These are phyloP conservation scores for Amyloporia xantha DNA, from an alignment of 768 basidiomycete genomes.

Conservation along the genomic window DNA sequence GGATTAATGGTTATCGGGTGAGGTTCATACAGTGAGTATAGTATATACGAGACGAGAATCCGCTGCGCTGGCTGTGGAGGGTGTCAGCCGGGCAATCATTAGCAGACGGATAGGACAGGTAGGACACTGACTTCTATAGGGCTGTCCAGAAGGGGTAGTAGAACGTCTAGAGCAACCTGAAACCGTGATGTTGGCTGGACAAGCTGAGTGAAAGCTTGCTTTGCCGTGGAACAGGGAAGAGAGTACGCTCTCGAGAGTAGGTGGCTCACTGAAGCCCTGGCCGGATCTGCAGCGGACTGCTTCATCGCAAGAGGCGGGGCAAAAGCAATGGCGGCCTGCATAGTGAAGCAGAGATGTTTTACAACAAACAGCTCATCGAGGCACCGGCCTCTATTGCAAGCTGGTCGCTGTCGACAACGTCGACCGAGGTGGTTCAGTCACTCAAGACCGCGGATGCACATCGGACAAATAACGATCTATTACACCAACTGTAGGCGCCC, in stretches of 20 bases:
- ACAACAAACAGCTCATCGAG: not conserved
- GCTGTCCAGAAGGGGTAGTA: conserved; percentile 63
- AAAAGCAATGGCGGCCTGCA: conserved; percentile 28
- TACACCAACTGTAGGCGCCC: too few relatives aligned
- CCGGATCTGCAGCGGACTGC: conserved; percentile 34
- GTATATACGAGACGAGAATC: conserved; percentile 72
- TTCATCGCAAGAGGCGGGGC: conserved; percentile 24
- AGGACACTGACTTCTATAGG: conserved; percentile 45
- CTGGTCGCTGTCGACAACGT: conserved; percentile 8
- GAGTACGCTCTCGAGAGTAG: conserved; percentile 60
- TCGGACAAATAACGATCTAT: not conserved
- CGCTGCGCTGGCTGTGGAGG: conserved; percentile 55
- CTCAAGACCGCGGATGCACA: not conserved
- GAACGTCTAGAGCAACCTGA: conserved; percentile 77
- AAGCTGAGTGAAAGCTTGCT: conserved; percentile 67
- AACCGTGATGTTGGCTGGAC: conserved; percentile 73
- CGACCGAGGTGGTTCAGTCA: not conserved
- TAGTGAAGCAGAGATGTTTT: conserved; percentile 3
- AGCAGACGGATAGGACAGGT: not conserved
- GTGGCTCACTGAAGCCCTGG: conserved; percentile 59
- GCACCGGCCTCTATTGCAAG: not conserved
- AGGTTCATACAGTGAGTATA: conserved; percentile 75
- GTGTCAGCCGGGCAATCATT: not conserved
- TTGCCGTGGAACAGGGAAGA: conserved; percentile 71
- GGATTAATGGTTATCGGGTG: conserved; percentile 77